Conservation (phyloP, 2,329 filamentous ascomycete species). For the Sclerotinia subarctica region DNA sequence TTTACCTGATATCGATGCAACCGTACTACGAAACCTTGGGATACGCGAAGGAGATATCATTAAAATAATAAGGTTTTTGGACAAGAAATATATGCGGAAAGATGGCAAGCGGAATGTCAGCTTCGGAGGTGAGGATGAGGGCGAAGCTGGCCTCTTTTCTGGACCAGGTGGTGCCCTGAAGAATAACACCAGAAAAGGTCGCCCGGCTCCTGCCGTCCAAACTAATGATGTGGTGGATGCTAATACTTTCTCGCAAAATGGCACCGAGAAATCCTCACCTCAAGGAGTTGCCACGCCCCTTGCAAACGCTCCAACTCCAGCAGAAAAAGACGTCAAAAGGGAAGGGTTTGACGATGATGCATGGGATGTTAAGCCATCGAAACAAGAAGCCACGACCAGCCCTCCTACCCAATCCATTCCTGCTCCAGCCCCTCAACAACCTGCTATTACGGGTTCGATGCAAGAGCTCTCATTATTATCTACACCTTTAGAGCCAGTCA, state of each 20-base stretch:
- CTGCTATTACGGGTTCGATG: constrained; percentile 65
- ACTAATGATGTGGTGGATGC: constrained; percentile 83
- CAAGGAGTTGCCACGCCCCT: constrained; percentile 50
- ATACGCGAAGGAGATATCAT: constrained; percentile 94
- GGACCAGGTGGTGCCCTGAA: constrained; percentile 85
- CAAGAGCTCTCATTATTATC: constrained; percentile 64
- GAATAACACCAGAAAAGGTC: constrained; percentile 91
- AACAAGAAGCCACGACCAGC: constrained; percentile 43
- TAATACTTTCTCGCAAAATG: constrained; percentile 69
- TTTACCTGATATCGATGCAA: constrained; percentile 81
- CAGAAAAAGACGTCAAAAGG: constrained; percentile 47
- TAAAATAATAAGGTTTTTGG: constrained; percentile 86
- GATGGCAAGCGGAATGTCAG: constrained; percentile 53
- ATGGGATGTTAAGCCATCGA: constrained; percentile 89
- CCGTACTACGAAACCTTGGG: constrained; percentile 81
- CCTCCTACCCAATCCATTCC: constrained; percentile 40
- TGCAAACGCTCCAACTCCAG: constrained; percentile 41
- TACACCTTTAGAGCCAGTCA: constrained; percentile 55
- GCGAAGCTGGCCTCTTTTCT: constrained; percentile 75
- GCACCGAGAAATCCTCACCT: constrained; percentile 40
- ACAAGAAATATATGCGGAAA: constrained; percentile 72
- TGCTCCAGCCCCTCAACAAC: constrained; percentile 43
- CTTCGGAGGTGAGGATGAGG: constrained; percentile 51
- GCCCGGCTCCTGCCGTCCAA: constrained; percentile 81
- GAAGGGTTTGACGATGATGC: constrained; percentile 92